Conservation (phyloP, 139 green algal genomes). For the Asterochloris erici region DNA sequence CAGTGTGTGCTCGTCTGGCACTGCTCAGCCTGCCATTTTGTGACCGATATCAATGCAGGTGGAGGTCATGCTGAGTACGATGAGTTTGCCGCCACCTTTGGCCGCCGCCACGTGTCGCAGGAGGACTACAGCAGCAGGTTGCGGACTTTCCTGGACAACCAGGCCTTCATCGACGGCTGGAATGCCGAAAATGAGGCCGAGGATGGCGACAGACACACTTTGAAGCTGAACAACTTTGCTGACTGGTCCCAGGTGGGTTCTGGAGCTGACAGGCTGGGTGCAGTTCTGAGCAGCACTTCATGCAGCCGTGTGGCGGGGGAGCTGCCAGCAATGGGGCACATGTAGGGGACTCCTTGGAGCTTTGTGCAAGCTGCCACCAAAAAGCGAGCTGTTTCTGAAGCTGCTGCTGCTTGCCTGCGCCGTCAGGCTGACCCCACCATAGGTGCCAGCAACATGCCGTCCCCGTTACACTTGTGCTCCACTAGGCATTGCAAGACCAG, state of each 20-base stretch:
- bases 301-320: too few relatives aligned
- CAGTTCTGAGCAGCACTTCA: too few relatives aligned
- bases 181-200: conserved; percentile 17
- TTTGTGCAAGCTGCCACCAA: too few relatives aligned
- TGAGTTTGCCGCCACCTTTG: conserved; percentile 32
- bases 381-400: too few relatives aligned
- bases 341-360: too few relatives aligned
- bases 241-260: conserved; percentile 36
- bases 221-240: conserved; percentile 49
- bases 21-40: background rate
- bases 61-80: conserved; percentile 33
- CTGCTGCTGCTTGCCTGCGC: too few relatives aligned
- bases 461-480: too few relatives aligned
- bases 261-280: too few relatives aligned
- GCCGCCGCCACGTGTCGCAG: conserved; percentile 11
- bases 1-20: background rate
- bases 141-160: conserved; percentile 26
- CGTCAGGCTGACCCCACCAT: too few relatives aligned
- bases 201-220: conserved; percentile 2
- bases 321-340: too few relatives aligned
- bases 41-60: background rate
- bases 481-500: too few relatives aligned
- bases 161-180: conserved; percentile 21
- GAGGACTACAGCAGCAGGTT: conserved; percentile 30
- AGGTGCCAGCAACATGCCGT: too few relatives aligned